Evolutionary conservation across 108 stramenopile species (phyloP), one percentile per base, ranked within the genome.

Genomic region (Nitzschia putrida): DNA sequence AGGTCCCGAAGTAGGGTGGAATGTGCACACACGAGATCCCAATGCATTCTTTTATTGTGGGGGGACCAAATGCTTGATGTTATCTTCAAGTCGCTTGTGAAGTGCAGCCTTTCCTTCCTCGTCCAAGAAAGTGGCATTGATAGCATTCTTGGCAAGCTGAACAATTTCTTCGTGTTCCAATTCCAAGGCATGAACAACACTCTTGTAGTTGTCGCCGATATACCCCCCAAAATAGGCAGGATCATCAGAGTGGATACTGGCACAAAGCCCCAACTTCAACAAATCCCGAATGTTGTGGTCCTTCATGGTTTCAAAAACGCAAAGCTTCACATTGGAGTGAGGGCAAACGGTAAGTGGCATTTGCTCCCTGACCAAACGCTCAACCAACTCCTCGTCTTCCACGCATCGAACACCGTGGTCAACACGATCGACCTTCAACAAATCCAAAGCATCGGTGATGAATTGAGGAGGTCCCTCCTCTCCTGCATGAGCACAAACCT

Each of bases 141-240:
- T 69, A 25, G 64, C 69, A 72, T 80, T 80, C 24, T 57, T 64
- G 10, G 79, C 72, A 20, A 80, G 60, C n/a, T 45, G 47, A 20
- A 68, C 18, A 24, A 80, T 20, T 37, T 80, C 74, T 20, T 54
- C 52, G n/a, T 67, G 23, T 16, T 61, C 16, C 56, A 74, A 52
- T 9, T 66, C 37, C 23, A 66, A 56, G 10, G 70, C 58, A 49
- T 80, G 42, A 38, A 23, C 59, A 2, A 61, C 57, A 22, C 43
- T 53, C 0, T 66, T 44, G 61, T 51, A 81, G 41, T 81, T 81
- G n/a, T 76, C 69, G 5, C 44, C 44, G 16, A 81, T 73, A 53
- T 81, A 81, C n/a, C 80, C 80, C 9, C 72, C 75, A 68, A 80
- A 81, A 44, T 81, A 81, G 50, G 66, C 44, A 22, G 80, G 80